Base-by-base conservation (phyloP, 2,329 filamentous ascomycete genomes). In the Aspergillus cejpii region DNA sequence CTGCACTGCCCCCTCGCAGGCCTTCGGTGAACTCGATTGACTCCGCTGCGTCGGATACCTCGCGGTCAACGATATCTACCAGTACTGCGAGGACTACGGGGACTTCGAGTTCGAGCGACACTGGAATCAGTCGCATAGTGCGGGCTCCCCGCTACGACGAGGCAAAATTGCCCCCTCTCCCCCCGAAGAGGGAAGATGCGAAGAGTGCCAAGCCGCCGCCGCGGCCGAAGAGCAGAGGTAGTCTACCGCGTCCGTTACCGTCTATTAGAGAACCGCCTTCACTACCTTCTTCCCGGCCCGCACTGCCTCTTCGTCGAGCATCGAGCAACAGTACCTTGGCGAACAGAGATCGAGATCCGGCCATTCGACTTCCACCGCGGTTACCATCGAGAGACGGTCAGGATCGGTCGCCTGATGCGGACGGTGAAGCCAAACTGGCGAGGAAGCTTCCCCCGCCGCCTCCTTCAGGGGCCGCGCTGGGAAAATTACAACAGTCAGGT, bases 141-240 rank as follows among this genome's bases (percentile, higher is more conserved):
- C 72, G 73, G 54, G 76, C 79, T 5, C 79, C 80, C 7, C 73
- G 74, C 37, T 83, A 74, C 64, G 76, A 78, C 48, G 73, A 77
- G 39, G 61, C 71, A 11, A 70, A 72, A 28, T 62, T 81, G 7
- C 79, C 79, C 41, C 67, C 73, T 23, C 64, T 81, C 27, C 78
- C 77, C 39, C 71, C 74, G 1, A 78, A 74, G 54, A 62, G 66
- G 42, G 61, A 59, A 46, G 57, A 66, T 45, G 49, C 46, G 3
- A 45, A 51, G n/a, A 53, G 53, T 6, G 39, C 52, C 24, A 48
- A 52, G 28, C 54, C 54, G 6, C 41, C 54, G 12, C 43, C 55
- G 17, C 55, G 58, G 11, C 55, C 62, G 6, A 59, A 44, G 15
- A 54, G 44, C 15, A 49, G 34, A 23, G 49, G 41, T 20, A 48